phyloP scores from a whole-genome alignment of 306 rosid genomes.

The Rosa persica region DNA sequence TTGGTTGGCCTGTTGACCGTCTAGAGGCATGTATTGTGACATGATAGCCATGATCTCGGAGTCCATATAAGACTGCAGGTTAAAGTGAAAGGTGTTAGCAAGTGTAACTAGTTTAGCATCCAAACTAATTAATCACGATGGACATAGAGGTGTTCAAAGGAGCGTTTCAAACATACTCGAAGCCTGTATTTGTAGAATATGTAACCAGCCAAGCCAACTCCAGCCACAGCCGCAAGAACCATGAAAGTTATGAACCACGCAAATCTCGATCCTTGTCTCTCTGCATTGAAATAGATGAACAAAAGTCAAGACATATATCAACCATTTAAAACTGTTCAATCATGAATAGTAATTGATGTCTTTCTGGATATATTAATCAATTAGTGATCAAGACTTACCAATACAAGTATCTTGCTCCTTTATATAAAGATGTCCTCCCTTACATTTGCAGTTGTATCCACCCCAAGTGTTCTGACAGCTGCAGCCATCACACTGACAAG shows the following conservation, averaged over 20 bases:
- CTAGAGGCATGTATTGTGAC: conserved; percentile 98
- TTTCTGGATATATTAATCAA: neutral
- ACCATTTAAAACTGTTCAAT: neutral
- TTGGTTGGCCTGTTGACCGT: conserved; percentile 52
- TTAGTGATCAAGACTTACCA: conserved; percentile 28
- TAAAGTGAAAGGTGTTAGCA: neutral
- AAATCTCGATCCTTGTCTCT: conserved; percentile 62
- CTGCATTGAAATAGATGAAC: conserved; percentile 37
- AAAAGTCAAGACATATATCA: conserved; percentile 17
- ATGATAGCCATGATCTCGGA: conserved; percentile 95
- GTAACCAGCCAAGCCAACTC: conserved; percentile 65
- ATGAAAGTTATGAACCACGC: conserved; percentile 51
- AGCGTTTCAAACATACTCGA: conserved; percentile 55
- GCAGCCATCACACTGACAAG: conserved; percentile 55
- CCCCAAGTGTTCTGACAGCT: conserved; percentile 61
- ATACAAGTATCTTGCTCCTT: conserved; percentile 54
- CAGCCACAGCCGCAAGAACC: conserved; percentile 59
- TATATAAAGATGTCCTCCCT: conserved; percentile 41
- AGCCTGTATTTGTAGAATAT: conserved; percentile 93
- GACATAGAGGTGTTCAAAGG: conserved; percentile 1
- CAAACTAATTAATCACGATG: neutral
- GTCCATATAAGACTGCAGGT: conserved; percentile 86
- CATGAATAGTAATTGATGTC: neutral
- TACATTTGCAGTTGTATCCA: conserved; percentile 54
- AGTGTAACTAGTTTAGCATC: neutral